A percentile compares a stretch with the other conserved stretches of the same genome.
phyloP scores from a whole-genome alignment of 805 yeast species.

The Sugiyamaella qingdaonensis region DNA sequence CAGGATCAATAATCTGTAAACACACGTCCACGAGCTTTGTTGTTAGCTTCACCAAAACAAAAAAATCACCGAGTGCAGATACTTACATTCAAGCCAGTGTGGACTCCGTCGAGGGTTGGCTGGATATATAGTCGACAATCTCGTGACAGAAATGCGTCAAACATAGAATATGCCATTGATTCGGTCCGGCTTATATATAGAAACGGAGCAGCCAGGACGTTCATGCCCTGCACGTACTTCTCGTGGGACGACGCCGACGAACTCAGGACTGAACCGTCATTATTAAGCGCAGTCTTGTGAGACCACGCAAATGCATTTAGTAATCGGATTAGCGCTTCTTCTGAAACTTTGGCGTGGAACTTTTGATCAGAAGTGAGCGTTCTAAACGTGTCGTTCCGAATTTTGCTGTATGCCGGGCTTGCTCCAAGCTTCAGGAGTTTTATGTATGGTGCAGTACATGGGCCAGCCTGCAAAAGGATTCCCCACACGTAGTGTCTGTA shows the following conservation, averaged over 20 bases:
- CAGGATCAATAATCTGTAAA: conserved; percentile 67
- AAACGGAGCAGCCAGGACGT: conserved; percentile 79
- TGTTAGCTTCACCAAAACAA: background rate
- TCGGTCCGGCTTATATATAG: conserved; percentile 72
- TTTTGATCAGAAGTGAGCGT: conserved; percentile 70
- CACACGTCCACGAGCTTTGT: conserved; percentile 64
- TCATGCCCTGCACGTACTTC: conserved; percentile 87
- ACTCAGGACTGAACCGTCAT: background rate
- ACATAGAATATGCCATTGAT: conserved; percentile 76
- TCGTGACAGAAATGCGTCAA: conserved; percentile 54
- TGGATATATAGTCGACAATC: conserved; percentile 76
- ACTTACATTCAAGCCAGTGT: conserved; percentile 52
- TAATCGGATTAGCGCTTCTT: conserved; percentile 61
- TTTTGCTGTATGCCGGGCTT: conserved; percentile 59
- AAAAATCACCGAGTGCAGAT: background rate
- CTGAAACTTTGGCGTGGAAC: conserved; percentile 65
- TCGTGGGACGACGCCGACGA: conserved; percentile 26
- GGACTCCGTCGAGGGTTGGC: conserved; percentile 75
- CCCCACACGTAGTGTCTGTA: conserved; percentile 80
- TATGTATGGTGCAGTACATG: conserved; percentile 53
- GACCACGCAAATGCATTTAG: conserved; percentile 64
- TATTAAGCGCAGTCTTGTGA: background rate
- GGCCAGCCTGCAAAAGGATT: conserved; percentile 60
- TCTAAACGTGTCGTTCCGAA: conserved; percentile 79
- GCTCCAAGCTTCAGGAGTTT: conserved; percentile 53